Percentiles rank a stretch among this genome's conserved stretches.
Evolutionary conservation across 1,284 basidiomycete genomes (phyloP).

Genomic region (Cystobasidium sp.): DNA sequence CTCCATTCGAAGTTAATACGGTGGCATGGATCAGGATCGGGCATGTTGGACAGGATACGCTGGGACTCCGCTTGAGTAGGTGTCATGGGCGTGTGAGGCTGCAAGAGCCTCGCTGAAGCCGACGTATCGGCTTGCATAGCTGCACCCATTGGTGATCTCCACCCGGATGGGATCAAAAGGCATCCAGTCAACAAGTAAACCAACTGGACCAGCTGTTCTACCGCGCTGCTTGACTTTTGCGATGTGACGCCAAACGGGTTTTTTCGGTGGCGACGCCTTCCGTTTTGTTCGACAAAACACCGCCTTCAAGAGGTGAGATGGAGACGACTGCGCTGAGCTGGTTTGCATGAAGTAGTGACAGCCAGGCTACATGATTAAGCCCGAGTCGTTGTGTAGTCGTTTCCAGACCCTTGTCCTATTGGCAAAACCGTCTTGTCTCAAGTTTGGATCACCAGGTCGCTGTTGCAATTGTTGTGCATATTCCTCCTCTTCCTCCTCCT

Average conservation of each 20-base stretch:
- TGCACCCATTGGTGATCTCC: no score
- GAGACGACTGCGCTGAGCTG: background rate
- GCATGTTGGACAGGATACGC: slow-evolving; percentile 20
- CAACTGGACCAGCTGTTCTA: no score
- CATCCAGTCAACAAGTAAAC: no score
- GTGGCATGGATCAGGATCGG: slow-evolving; percentile 17
- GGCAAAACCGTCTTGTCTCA: slow-evolving; percentile 35
- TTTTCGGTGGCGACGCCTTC: no score
- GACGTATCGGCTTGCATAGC: no score
- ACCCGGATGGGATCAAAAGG: no score
- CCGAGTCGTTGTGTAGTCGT: slow-evolving; percentile 1
- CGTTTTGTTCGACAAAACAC: no score
- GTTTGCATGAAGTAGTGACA: background rate
- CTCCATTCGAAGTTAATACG: slow-evolving; percentile 26
- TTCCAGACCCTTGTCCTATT: slow-evolving; percentile 36
- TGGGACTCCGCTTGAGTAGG: slow-evolving; percentile 10
- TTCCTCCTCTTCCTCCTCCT: slow-evolving; percentile 37
- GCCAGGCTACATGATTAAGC: no score
- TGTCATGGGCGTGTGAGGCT: background rate
- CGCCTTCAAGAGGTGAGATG: no score
- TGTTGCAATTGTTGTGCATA: no score
- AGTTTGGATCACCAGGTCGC: slow-evolving; percentile 13
- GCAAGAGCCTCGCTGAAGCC: background rate
- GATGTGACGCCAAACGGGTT: no score
- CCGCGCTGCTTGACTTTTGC: no score